These are phyloP conservation scores for Mortierella sp. DNA, from an alignment of 371 early-diverging fungal genomes.

Conservation along the genomic window DNA sequence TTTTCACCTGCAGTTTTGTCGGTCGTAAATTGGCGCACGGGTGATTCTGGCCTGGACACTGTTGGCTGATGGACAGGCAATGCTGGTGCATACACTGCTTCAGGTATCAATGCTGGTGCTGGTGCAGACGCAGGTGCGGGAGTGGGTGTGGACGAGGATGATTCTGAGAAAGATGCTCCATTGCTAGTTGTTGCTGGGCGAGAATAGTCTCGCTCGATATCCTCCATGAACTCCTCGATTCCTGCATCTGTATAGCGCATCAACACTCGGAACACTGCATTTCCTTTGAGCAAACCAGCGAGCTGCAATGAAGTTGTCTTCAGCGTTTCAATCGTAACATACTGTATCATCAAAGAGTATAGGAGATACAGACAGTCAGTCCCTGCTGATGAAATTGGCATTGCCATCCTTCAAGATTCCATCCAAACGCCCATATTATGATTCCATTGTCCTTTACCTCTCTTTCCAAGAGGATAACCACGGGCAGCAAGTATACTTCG, in stretches of 20 bases:
- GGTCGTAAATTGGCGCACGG: conserved; percentile 2
- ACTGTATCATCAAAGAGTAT: conserved; percentile 49
- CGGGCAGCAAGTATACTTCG: conserved; percentile 44
- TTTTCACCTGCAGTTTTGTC: conserved; percentile 33
- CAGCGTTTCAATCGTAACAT: conserved; percentile 57
- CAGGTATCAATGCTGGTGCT: not conserved
- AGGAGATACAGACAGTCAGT: not conserved
- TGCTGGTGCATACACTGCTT: not conserved
- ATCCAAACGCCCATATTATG: not conserved
- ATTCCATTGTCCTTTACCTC: conserved; percentile 20
- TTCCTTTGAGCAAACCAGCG: conserved; percentile 64
- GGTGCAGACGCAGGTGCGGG: not conserved
- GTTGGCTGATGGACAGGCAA: not conserved
- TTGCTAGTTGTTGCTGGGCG: conserved; percentile 7
- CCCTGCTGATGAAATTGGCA: no score
- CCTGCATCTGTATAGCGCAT: conserved; percentile 58
- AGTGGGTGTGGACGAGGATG: conserved; percentile 14
- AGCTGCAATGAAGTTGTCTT: conserved; percentile 61
- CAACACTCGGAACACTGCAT: conserved; percentile 62
- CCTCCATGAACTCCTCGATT: conserved; percentile 58
- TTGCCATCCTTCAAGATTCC: not conserved
- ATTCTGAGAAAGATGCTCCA: not conserved
- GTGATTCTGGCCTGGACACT: not conserved
- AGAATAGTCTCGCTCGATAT: conserved; percentile 45
- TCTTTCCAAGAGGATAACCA: conserved; percentile 45